A percentile compares a stretch with the other conserved stretches of the same genome.
These are phyloP conservation scores for Collybia sp. DNA, from an alignment of 768 basidiomycete species.

Conservation along the genomic window DNA sequence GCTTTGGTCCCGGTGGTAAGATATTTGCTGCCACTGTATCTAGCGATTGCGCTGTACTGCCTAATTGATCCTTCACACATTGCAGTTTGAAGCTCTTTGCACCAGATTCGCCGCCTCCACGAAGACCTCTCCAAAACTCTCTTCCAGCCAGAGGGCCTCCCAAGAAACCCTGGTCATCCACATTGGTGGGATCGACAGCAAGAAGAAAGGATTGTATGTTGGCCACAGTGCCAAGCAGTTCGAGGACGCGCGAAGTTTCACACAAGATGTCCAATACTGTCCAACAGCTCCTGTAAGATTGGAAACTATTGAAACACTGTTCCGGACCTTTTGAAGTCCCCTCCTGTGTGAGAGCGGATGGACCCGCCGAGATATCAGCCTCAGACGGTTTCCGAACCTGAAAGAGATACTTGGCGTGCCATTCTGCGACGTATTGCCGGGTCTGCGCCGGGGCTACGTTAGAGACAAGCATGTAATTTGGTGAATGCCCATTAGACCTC, in stretches of 20 bases:
- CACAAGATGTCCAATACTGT: conserved; percentile 44
- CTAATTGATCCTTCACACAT: conserved; percentile 23
- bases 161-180: conserved; percentile 49
- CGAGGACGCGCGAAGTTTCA: conserved; percentile 47
- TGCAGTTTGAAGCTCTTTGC: conserved; percentile 50
- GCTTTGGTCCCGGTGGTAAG: conserved; percentile 2
- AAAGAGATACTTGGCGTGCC: conserved; percentile 59
- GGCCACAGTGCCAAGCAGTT: conserved; percentile 42
- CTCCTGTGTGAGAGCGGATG: conserved; percentile 8
- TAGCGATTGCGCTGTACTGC: no score
- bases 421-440: conserved; percentile 54
- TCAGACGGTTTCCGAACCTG: conserved; percentile 9
- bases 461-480: conserved; percentile 11
- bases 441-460: conserved; percentile 26
- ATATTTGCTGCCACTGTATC: no score
- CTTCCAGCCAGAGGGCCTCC: conserved; percentile 58
- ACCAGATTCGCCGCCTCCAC: conserved; percentile 55
- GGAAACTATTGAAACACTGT: conserved; percentile 5
- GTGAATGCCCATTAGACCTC: conserved; percentile 39
- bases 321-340: conserved; percentile 15
- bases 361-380: neutral
- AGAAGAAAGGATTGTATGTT: conserved; percentile 61
- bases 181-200: conserved; percentile 48
- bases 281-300: conserved; percentile 7
- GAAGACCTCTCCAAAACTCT: conserved; percentile 61